Evolutionary conservation across 345 rosid genomes (phyloP), one percentile per base, ranked within the genome.

Genomic region (Geranium rotundifolium): DNA sequence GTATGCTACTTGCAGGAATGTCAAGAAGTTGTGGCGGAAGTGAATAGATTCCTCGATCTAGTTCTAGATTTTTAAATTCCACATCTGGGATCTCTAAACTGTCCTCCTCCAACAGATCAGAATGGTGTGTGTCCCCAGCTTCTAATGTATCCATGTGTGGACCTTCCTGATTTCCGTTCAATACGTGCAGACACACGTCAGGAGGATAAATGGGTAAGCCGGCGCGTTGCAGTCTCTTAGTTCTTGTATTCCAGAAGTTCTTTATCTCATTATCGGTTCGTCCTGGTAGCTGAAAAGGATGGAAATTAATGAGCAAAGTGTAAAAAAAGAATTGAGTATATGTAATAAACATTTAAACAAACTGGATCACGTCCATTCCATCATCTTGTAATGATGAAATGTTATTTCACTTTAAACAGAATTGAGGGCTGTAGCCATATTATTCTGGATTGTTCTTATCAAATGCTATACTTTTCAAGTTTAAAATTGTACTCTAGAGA

Each of bases 201-300:
- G 82, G 76, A 20, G 93, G 93, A 61, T 86, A 86, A 18, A 84
- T 73, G 0, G 87, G 84, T 61, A 79, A 71, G 63, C 89, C 89
- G 46, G 70, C 81, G 57, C 86, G 64, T 29, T 82, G 84, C 16
- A 73, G 76, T 60, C 84, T 77, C 74, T 86, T 86, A 9, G 78
- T 67, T 57, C 89, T 75, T 12, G 87, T 84, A 61, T 84, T 84
- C 88, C 90, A 84, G 68, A 76, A 87, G 37, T 87, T 84, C 77
- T 87, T 87, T 57, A 87, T 87, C 76, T 87, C 93, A 69, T 87
- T 84, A 64, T 84, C 90, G 2, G 93, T 87, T 50, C 90, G 78
- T 12, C 93, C 90, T 15, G 85, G 90, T 57, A 87, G 31, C 93
- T 87, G 73, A 56, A 63, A 49, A 59, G 19, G 57, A 41, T 55